Percentiles rank a stretch among this genome's conserved stretches.
phyloP scores from a whole-genome alignment of 768 basidiomycete species.

The Exidia glandulosa region DNA sequence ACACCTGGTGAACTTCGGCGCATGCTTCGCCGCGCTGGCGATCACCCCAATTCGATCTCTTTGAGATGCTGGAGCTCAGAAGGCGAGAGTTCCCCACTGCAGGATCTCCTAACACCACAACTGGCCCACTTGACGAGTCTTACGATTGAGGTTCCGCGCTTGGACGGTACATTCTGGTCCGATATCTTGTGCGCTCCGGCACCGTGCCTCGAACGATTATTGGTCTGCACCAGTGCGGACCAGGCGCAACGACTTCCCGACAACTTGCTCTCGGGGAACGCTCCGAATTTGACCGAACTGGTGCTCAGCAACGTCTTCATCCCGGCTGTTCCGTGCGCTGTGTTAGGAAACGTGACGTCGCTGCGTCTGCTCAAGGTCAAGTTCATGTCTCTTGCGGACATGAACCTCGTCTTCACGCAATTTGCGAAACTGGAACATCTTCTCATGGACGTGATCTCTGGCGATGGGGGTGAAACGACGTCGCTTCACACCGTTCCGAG shows the following conservation, averaged over 20 bases:
- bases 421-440: background rate
- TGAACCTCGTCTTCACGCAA: background rate
- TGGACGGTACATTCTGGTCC: background rate
- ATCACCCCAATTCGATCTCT: background rate
- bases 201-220: background rate
- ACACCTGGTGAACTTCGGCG: background rate
- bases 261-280: background rate
- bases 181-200: background rate
- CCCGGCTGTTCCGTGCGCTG: background rate
- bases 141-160: background rate
- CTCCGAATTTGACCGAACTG: background rate
- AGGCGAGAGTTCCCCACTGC: background rate
- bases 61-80: background rate
- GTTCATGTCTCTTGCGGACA: background rate
- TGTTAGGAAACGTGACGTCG: background rate
- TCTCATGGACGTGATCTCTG: background rate
- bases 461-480: background rate
- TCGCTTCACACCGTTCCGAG: no score
- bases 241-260: background rate
- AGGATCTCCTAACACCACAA: background rate
- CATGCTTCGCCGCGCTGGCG: background rate
- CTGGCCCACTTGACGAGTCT: background rate
- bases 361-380: background rate
- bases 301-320: background rate
- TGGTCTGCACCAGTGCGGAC: background rate